Evolutionary conservation across 2,329 filamentous ascomycete species (phyloP).

Genomic region (Fusarium domesticum): DNA sequence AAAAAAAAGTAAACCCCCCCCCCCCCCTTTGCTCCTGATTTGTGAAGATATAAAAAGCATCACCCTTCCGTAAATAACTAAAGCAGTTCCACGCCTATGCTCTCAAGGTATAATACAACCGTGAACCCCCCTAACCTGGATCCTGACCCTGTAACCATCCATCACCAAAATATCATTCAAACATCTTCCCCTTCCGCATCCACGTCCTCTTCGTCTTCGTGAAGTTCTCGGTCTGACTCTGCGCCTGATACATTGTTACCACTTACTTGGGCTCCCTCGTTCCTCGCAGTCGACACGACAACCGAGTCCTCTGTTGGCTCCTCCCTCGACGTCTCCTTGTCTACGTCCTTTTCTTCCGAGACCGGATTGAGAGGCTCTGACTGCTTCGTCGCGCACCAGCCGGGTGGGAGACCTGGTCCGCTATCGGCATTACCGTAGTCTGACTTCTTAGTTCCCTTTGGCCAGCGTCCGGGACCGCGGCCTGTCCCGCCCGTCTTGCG

Average conservation of each 20-base stretch:
- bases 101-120: conserved; percentile 23
- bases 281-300: conserved; percentile 25
- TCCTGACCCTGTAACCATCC: conserved; percentile 8
- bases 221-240: conserved; percentile 13
- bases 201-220: conserved; percentile 27
- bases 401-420: conserved; percentile 60
- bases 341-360: conserved; percentile 15
- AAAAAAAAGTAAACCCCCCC: neutral
- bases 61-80: neutral
- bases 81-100: conserved; percentile 1
- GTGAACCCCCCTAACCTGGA: conserved; percentile 5
- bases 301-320: conserved; percentile 35
- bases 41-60: neutral
- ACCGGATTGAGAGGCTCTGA: conserved; percentile 12
- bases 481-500: conserved; percentile 61
- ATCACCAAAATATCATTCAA: conserved; percentile 15
- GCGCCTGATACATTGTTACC: conserved; percentile 14
- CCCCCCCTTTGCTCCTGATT: neutral
- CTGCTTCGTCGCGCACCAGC: conserved; percentile 45
- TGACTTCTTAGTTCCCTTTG: conserved; percentile 65
- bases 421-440: conserved; percentile 66
- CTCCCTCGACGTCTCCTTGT: conserved; percentile 8
- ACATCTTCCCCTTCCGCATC: conserved; percentile 37
- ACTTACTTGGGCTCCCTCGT: conserved; percentile 21
- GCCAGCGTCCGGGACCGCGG: conserved; percentile 63